Percentiles rank a stretch among this genome's conserved stretches.
phyloP scores from a whole-genome alignment of 768 basidiomycete genomes.

The Lactarius quietus region DNA sequence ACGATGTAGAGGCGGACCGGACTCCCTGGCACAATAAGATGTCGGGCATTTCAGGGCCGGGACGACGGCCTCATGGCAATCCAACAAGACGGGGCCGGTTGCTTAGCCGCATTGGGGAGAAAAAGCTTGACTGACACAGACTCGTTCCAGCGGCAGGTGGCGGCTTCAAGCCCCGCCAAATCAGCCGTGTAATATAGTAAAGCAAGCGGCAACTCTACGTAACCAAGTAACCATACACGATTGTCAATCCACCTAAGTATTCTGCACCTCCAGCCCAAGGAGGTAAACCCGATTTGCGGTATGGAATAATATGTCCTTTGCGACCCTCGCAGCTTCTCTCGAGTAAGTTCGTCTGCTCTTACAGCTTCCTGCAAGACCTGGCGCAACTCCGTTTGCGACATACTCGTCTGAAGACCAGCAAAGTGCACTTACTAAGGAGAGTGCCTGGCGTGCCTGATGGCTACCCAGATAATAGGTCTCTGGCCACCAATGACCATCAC shows the following conservation, averaged over 20 bases:
- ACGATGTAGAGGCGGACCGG: not conserved
- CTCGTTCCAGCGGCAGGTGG: not conserved
- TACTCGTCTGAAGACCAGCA: not conserved
- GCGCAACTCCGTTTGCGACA: not conserved
- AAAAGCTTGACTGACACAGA: not conserved
- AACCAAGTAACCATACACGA: not conserved
- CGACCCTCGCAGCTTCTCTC: slow-evolving; percentile 52
- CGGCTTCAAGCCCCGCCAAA: not conserved
- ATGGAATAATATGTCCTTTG: slow-evolving; percentile 57
- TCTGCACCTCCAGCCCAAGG: slow-evolving; percentile 42
- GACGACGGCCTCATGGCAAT: not conserved
- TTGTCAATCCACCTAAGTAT: not conserved
- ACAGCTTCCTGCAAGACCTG: slow-evolving; percentile 59
- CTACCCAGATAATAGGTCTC: slow-evolving; percentile 70
- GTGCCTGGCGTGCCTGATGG: slow-evolving; percentile 56
- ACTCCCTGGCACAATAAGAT: not conserved
- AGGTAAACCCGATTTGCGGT: slow-evolving; percentile 65
- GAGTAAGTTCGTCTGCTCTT: slow-evolving; percentile 45
- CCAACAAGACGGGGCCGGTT: not conserved
- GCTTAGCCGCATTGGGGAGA: not conserved
- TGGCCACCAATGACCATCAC: slow-evolving; percentile 73
- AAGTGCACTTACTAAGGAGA: slow-evolving; percentile 48
- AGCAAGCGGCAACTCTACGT: not conserved
- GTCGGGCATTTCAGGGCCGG: too few species aligned
- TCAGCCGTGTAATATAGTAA: not conserved